phyloP scores from a whole-genome alignment of 1,139 yeast genomes.

The Candida albicans region DNA sequence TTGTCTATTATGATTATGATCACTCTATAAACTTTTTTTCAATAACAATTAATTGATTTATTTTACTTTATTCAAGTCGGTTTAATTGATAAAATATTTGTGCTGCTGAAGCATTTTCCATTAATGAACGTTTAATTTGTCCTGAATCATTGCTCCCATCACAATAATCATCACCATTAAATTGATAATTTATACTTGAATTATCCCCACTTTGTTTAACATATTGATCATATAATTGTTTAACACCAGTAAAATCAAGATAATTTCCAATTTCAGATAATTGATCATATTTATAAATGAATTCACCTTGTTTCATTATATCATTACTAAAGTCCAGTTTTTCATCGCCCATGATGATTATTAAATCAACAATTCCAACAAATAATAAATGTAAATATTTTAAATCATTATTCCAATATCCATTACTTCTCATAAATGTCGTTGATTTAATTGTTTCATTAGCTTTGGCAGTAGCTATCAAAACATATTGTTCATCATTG shows the following conservation, averaged over 20 bases:
- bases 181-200: too few species aligned
- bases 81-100: too few species aligned
- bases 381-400: conserved; percentile 26
- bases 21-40: too few species aligned
- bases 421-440: conserved; percentile 22
- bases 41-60: too few species aligned
- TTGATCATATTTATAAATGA: conserved; percentile 23
- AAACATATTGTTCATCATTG: conserved; percentile 17
- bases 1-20: too few species aligned
- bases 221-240: too few species aligned
- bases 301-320: conserved; percentile 23
- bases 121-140: conserved; percentile 17
- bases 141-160: conserved; percentile 11
- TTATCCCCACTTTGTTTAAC: not conserved
- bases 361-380: conserved; percentile 26
- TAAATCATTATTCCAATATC: conserved; percentile 29
- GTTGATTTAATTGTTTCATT: conserved; percentile 20
- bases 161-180: too few species aligned
- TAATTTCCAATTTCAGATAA: conserved; percentile 15
- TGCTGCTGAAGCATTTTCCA: conserved; percentile 17
- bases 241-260: too few species aligned
- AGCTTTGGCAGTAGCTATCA: conserved; percentile 9
- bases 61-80: too few species aligned
- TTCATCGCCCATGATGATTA: conserved; percentile 14
- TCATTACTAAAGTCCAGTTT: conserved; percentile 16